These are phyloP conservation scores for Cajanus cajan DNA, from an alignment of 306 rosid species.

Conservation along the genomic window DNA sequence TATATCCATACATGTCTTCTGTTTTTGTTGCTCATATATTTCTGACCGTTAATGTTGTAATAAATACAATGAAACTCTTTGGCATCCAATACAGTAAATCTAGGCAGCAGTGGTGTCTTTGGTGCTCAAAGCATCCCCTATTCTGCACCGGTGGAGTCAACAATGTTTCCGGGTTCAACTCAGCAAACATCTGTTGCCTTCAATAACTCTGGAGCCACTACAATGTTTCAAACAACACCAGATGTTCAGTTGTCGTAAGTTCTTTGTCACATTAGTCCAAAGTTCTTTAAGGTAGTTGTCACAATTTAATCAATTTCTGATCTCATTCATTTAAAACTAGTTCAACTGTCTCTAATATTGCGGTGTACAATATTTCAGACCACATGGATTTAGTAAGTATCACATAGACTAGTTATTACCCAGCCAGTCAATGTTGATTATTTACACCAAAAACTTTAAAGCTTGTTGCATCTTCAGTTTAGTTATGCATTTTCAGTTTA, in stretches of 20 bases:
- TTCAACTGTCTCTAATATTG: background rate
- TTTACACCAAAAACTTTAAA: background rate
- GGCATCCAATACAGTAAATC: conserved; percentile 39
- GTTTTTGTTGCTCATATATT: background rate
- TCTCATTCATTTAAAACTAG: conserved; percentile 24
- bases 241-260: conserved; percentile 58
- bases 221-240: conserved; percentile 37
- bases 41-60: conserved; percentile 39
- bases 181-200: conserved; percentile 27
- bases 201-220: conserved; percentile 31
- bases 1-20: background rate
- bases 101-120: conserved; percentile 30
- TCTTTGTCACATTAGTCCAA: conserved; percentile 1
- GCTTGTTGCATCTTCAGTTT: conserved; percentile 16
- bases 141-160: conserved; percentile 34
- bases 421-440: background rate
- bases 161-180: conserved; percentile 38
- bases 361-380: background rate
- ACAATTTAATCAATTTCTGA: conserved; percentile 18
- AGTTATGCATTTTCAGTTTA: conserved; percentile 10
- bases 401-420: background rate
- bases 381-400: conserved; percentile 8
- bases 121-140: conserved; percentile 39
- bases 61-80: conserved; percentile 37
- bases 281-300: conserved; percentile 3